Percentiles rank a stretch among this genome's conserved stretches.
These are phyloP conservation scores for Geranium rotundifolium DNA, from an alignment of 345 rosid genomes.

Conservation along the genomic window DNA sequence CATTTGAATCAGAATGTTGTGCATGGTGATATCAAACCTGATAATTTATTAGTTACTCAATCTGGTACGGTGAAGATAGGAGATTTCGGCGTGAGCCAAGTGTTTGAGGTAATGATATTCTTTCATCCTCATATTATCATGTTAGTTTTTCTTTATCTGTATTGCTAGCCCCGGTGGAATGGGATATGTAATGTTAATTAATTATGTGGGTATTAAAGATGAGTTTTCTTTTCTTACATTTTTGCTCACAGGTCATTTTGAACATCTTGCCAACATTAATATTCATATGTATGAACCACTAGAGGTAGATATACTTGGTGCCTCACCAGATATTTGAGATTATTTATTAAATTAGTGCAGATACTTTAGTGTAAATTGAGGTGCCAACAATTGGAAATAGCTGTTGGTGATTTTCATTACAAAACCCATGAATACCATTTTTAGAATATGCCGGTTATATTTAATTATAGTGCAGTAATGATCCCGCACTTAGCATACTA, in stretches of 20 bases:
- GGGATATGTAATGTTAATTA: background rate
- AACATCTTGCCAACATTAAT: too few species aligned
- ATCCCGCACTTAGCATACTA: background rate
- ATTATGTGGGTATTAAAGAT: too few species aligned
- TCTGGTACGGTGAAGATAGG: conserved; percentile 81
- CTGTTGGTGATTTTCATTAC: background rate
- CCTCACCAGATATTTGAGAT: background rate
- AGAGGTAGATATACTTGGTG: too few species aligned
- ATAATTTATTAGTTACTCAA: conserved; percentile 72
- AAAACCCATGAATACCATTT: background rate
- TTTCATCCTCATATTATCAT: background rate
- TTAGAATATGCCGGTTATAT: background rate
- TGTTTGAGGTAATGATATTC: conserved; percentile 58
- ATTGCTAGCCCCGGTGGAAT: background rate
- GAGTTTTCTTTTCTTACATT: too few species aligned
- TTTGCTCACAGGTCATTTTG: too few species aligned
- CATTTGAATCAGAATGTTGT: conserved; percentile 54
- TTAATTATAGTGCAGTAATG: too few species aligned
- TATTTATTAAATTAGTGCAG: background rate
- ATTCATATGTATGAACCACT: too few species aligned
- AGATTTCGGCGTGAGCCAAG: conserved; percentile 97
- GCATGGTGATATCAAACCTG: conserved; percentile 99
- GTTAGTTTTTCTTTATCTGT: too few species aligned
- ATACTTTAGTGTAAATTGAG: background rate
- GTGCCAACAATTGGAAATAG: background rate